phyloP scores from a whole-genome alignment of 1,284 basidiomycete species.

The Papiliotrema laurentii region DNA sequence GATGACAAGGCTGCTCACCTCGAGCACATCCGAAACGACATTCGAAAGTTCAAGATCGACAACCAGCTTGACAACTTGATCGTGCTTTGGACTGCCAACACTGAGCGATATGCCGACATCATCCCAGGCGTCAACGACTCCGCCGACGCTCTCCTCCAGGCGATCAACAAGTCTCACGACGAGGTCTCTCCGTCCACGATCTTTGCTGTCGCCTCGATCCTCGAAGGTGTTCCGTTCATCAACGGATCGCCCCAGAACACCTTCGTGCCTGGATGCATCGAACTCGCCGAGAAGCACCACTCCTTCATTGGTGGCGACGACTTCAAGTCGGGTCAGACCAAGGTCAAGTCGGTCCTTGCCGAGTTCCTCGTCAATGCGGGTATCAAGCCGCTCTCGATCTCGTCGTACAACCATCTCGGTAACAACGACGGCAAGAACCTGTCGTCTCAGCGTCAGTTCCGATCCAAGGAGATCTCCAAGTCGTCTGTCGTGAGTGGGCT shows the following conservation, averaged over 20 bases:
- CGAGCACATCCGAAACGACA: conserved; percentile 86
- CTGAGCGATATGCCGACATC: conserved; percentile 94
- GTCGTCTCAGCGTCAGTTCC: conserved; percentile 89
- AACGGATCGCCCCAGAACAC: conserved; percentile 99
- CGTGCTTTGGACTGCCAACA: conserved; percentile 98
- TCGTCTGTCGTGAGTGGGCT: conserved; percentile 64
- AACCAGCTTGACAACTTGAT: conserved; percentile 81
- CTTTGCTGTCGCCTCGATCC: conserved; percentile 92
- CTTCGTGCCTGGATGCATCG: conserved; percentile 91
- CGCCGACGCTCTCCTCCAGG: conserved; percentile 75
- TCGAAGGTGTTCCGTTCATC: conserved; percentile 92
- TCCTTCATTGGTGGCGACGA: conserved; percentile 98
- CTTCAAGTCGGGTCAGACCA: conserved; percentile 92
- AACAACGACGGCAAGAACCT: conserved; percentile 97
- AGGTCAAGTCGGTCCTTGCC: conserved; percentile 89
- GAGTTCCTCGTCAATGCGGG: conserved; percentile 99
- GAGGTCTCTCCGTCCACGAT: conserved; percentile 94
- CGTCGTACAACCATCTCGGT: conserved; percentile 97
- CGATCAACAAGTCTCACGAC: conserved; percentile 78
- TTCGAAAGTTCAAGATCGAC: conserved; percentile 83
- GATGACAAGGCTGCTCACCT: conserved; percentile 85
- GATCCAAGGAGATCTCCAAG: conserved; percentile 97
- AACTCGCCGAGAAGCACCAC: conserved; percentile 81
- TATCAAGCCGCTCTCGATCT: conserved; percentile 95
- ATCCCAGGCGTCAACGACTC: conserved; percentile 95